Evolutionary conservation across 2,329 filamentous ascomycete species (phyloP).

Genomic region (Stachybotrys elegans): DNA sequence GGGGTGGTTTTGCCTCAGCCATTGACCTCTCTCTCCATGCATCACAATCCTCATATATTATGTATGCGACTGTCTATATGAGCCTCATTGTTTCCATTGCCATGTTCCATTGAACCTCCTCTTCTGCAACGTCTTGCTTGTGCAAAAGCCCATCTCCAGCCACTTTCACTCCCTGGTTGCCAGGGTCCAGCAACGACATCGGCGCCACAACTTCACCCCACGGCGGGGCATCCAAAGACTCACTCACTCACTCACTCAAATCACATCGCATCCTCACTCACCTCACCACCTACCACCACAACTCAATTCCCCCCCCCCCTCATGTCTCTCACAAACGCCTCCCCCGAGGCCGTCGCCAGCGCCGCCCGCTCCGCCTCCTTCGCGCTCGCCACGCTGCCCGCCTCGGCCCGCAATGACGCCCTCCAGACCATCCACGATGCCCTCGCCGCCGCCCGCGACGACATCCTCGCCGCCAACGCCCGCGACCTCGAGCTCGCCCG

Average conservation of each 20-base stretch:
- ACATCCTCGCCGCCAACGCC: constrained; percentile 82
- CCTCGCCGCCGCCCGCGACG: constrained; percentile 62
- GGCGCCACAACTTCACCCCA: neutral
- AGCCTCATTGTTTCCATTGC: too few species aligned
- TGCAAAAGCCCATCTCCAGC: neutral
- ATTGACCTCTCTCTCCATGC: too few species aligned
- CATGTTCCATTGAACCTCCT: too few species aligned
- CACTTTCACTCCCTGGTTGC: neutral
- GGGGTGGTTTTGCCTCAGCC: too few species aligned
- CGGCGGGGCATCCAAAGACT: neutral
- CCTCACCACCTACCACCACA: neutral
- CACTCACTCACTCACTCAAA: neutral
- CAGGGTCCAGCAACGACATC: neutral
- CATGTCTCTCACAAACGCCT: constrained; percentile 89
- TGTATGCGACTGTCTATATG: too few species aligned
- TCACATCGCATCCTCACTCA: neutral
- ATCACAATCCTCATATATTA: too few species aligned
- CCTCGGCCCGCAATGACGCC: constrained; percentile 74
- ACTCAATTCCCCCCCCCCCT: neutral
- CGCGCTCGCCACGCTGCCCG: constrained; percentile 73
- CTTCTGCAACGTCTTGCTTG: neutral
- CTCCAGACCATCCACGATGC: constrained; percentile 77
- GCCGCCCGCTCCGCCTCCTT: constrained; percentile 79
- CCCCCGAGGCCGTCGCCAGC: constrained; percentile 69
- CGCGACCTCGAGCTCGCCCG: constrained; percentile 72